A percentile compares a stretch with the other conserved stretches of the same genome.
Conservation (phyloP, 768 basidiomycete species). For the Brasilioporus rufonigricans region DNA sequence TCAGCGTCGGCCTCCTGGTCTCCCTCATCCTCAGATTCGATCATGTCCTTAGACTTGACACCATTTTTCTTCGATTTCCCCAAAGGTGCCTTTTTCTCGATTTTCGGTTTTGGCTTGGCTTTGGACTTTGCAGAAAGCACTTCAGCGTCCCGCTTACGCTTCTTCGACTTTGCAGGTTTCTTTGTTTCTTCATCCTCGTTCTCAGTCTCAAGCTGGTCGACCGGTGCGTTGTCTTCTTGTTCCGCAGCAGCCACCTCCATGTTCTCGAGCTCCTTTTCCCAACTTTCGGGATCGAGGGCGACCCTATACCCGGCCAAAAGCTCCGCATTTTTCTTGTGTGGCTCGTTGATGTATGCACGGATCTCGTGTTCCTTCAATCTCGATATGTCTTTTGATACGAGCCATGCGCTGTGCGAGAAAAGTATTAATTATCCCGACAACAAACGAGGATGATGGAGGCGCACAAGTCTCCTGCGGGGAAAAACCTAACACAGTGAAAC, state of each 20-base stretch:
- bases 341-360: constrained; percentile 75
- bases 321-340: constrained; percentile 73
- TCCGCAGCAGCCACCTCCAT: constrained; percentile 37
- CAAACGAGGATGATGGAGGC: constrained; percentile 35
- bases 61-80: constrained; percentile 53
- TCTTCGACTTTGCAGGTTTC: constrained; percentile 46
- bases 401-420: constrained; percentile 67
- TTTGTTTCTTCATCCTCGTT: constrained; percentile 52
- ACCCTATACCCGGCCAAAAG: constrained; percentile 76
- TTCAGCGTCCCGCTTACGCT: constrained; percentile 65
- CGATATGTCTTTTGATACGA: constrained; percentile 77
- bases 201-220: constrained; percentile 63
- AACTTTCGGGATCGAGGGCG: constrained; percentile 68
- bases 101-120: constrained; percentile 47
- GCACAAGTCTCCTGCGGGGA: constrained; percentile 92
- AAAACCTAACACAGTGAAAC: constrained; percentile 81
- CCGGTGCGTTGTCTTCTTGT: constrained; percentile 55
- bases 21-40: constrained; percentile 64
- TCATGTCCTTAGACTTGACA: constrained; percentile 57
- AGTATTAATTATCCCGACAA: constrained; percentile 9
- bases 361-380: constrained; percentile 78
- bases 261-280: constrained; percentile 49
- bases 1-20: constrained; percentile 49
- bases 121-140: constrained; percentile 37
- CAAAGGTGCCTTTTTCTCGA: constrained; percentile 33